A percentile compares a stretch with the other conserved stretches of the same genome.
Conservation (phyloP, 2,329 filamentous ascomycete species). For the Hypoxylon sp. region DNA sequence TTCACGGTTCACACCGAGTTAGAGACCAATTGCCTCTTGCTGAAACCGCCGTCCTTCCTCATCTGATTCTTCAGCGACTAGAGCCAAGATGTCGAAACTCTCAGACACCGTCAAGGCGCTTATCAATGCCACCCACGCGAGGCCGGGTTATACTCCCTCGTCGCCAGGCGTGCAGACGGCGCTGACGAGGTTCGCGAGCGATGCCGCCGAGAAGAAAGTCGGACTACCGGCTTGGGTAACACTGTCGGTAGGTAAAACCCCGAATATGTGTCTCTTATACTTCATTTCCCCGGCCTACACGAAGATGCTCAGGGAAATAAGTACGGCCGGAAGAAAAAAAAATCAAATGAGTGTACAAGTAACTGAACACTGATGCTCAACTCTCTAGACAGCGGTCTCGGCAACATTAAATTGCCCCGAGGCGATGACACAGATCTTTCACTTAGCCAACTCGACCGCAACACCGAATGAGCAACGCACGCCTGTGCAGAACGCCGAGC, state of each 20-base stretch:
- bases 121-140: conserved; percentile 78
- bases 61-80: background rate
- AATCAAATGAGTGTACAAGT: conserved; percentile 1
- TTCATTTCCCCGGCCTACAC: background rate
- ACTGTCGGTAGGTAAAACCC: conserved; percentile 51
- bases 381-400: conserved; percentile 78
- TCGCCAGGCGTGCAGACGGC: conserved; percentile 74
- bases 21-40: background rate
- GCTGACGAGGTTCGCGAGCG: conserved; percentile 74
- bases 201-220: conserved; percentile 69
- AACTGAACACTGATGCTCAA: conserved; percentile 2
- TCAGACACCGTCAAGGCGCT: conserved; percentile 79
- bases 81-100: conserved; percentile 78
- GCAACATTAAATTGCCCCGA: conserved; percentile 90
- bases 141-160: conserved; percentile 75
- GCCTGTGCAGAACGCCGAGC: conserved; percentile 71
- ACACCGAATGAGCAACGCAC: conserved; percentile 43
- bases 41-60: background rate
- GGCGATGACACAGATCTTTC: conserved; percentile 75
- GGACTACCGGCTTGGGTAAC: conserved; percentile 56
- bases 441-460: conserved; percentile 59
- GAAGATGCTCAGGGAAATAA: conserved; percentile 4
- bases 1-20: background rate
- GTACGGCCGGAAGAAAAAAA: background rate
- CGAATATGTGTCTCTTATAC: background rate